A percentile compares a stretch with the other conserved stretches of the same genome.
Evolutionary conservation across 2,329 filamentous ascomycete species (phyloP).

Genomic region (Beauveria sp.): DNA sequence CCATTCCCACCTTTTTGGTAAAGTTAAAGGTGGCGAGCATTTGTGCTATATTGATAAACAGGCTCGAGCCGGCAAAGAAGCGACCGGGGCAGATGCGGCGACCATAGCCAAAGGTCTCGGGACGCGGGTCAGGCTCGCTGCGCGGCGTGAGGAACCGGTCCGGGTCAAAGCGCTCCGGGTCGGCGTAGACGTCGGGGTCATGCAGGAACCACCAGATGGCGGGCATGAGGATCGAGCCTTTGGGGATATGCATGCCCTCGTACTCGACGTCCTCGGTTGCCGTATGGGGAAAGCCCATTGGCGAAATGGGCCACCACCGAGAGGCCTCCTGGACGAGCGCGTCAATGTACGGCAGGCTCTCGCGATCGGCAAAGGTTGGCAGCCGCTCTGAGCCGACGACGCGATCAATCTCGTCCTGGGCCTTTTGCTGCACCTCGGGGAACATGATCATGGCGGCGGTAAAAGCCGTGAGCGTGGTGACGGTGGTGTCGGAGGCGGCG

Average conservation of each 20-base stretch:
- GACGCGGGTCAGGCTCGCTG: constrained; percentile 21
- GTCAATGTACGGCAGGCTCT: constrained; percentile 33
- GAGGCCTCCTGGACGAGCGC: constrained; percentile 4
- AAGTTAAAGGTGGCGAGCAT: constrained; percentile 36
- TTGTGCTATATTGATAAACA: constrained; percentile 30
- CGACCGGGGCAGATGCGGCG: constrained; percentile 28
- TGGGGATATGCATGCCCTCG: constrained; percentile 12
- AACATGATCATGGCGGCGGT: constrained; percentile 39
- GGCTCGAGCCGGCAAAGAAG: constrained; percentile 22
- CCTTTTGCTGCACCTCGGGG: constrained; percentile 32
- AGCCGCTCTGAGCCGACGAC: constrained; percentile 33
- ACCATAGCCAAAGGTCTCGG: constrained; percentile 27
- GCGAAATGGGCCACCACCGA: constrained; percentile 24
- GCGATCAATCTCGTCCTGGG: constrained; percentile 32
- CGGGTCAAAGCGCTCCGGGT: constrained; percentile 26
- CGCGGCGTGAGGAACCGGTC: constrained; percentile 22
- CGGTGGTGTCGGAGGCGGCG: constrained; percentile 9
- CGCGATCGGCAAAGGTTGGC: constrained; percentile 34
- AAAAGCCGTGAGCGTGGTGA: constrained; percentile 26
- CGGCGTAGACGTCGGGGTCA: constrained; percentile 57
- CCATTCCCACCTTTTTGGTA: background rate
- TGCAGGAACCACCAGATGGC: constrained; percentile 40
- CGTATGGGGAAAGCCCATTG: constrained; percentile 30
- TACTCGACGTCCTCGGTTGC: constrained; percentile 23
- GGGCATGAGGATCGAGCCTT: constrained; percentile 19